Percentiles rank a stretch among this genome's conserved stretches.
Evolutionary conservation across 2,329 filamentous ascomycete genomes (phyloP).

Genomic region (Colletotrichum scovillei): DNA sequence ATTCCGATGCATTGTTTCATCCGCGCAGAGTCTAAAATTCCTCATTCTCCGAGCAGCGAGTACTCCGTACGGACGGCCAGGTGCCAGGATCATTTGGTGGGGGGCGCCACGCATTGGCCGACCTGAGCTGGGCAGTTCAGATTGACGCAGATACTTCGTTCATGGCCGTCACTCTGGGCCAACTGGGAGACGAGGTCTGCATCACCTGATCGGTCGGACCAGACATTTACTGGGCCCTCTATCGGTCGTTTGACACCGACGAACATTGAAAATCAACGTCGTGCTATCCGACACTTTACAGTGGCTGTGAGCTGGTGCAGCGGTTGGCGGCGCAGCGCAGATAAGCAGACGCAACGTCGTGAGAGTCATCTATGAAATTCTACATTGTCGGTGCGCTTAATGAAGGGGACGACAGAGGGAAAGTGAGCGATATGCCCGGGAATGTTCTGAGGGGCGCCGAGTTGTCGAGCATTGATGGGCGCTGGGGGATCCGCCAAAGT

Average conservation of each 20-base stretch:
- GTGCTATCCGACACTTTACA: background rate
- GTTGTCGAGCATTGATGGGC: background rate
- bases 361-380: background rate
- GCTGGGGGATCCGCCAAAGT: background rate
- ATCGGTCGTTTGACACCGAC: background rate
- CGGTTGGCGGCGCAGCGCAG: background rate
- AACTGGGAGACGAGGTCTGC: background rate
- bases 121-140: background rate
- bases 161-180: background rate
- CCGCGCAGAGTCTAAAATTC: conserved; percentile 30
- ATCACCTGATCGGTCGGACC: background rate
- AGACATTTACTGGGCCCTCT: background rate
- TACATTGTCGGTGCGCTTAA: background rate
- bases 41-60: conserved; percentile 19
- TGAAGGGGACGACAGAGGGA: background rate
- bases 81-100: background rate
- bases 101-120: conserved; percentile 18
- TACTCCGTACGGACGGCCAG: background rate
- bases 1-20: conserved; percentile 35
- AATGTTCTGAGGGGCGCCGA: background rate
- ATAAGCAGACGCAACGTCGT: background rate
- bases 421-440: too few species aligned
- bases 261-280: background rate
- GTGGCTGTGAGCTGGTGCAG: background rate
- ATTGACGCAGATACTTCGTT: background rate